phyloP scores from a whole-genome alignment of 169 alveolate genomes.

The Babesia caballi region DNA sequence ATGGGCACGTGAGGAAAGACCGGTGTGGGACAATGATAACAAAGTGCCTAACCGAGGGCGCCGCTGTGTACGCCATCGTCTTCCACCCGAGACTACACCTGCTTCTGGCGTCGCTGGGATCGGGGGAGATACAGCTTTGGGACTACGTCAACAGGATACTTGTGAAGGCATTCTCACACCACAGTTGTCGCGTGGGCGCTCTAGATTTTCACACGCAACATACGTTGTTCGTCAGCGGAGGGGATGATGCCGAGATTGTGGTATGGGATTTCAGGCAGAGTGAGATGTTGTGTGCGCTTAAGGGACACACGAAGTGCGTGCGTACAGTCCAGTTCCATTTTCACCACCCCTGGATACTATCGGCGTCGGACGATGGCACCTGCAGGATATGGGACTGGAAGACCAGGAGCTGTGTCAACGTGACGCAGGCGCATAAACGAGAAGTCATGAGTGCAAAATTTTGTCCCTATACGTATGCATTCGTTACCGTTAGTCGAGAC shows the following conservation, averaged over 20 bases:
- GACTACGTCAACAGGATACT: conserved; percentile 86
- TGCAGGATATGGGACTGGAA: conserved; percentile 97
- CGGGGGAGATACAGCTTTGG: conserved; percentile 92
- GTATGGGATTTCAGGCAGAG: conserved; percentile 92
- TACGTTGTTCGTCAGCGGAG: conserved; percentile 95
- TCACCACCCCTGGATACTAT: conserved; percentile 94
- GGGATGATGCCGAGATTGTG: conserved; percentile 93
- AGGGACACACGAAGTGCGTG: conserved; percentile 95
- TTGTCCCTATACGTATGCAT: conserved; percentile 89
- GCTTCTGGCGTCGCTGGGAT: conserved; percentile 90
- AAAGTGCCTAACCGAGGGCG: conserved; percentile 79
- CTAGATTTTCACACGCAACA: conserved; percentile 90
- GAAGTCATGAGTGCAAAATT: conserved; percentile 95
- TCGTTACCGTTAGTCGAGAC: conserved; percentile 92
- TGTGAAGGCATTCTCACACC: conserved; percentile 86
- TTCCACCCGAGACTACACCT: conserved; percentile 93
- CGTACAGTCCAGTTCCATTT: conserved; percentile 94
- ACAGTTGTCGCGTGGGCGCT: conserved; percentile 96
- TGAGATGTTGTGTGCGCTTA: conserved; percentile 87
- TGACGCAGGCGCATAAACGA: conserved; percentile 94
- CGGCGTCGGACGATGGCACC: conserved; percentile 95
- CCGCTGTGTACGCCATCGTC: conserved; percentile 92
- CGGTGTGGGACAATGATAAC: conserved; percentile 62
- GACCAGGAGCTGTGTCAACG: conserved; percentile 83
- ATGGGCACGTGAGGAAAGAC: too few species aligned